Evolutionary conservation across 2,329 filamentous ascomycete genomes (phyloP).

Genomic region (Penicillium vulpinum): DNA sequence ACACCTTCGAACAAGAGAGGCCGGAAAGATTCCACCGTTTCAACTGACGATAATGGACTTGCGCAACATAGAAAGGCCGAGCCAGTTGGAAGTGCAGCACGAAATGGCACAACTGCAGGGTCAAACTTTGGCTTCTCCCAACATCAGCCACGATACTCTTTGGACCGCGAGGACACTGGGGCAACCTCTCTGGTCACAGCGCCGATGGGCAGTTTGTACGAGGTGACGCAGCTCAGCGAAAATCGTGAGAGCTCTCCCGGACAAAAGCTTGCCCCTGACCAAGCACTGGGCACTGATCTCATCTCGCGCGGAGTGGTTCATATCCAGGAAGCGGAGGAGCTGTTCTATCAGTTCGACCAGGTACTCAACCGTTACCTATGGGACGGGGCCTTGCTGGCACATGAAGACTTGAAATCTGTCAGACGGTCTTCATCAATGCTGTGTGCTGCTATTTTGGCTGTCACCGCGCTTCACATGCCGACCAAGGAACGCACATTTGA

Average conservation of each 20-base stretch:
- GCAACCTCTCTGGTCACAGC: conserved; percentile 42
- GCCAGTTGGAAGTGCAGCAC: conserved; percentile 14
- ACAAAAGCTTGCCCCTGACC: conserved; percentile 34
- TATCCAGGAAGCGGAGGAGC: conserved; percentile 44
- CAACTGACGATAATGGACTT: conserved; percentile 30
- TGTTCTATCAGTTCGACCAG: conserved; percentile 44
- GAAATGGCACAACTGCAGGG: conserved; percentile 18
- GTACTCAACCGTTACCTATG: conserved; percentile 44
- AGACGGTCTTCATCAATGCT: conserved; percentile 50
- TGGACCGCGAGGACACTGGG: conserved; percentile 39
- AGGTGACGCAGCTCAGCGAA: conserved; percentile 49
- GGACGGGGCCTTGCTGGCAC: conserved; percentile 49
- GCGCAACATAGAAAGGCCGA: conserved; percentile 20
- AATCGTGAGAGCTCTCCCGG: conserved; percentile 36
- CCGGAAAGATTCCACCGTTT: conserved; percentile 37
- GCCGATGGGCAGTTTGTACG: conserved; percentile 52
- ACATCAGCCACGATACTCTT: conserved; percentile 35
- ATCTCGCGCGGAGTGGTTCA: conserved; percentile 52
- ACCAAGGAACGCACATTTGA: conserved; percentile 49
- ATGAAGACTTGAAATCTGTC: conserved; percentile 49
- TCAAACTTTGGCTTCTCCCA: conserved; percentile 25
- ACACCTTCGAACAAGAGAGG: conserved; percentile 31
- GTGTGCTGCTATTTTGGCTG: conserved; percentile 48
- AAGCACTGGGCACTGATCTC: conserved; percentile 48
- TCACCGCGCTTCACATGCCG: conserved; percentile 53